A percentile compares a stretch with the other conserved stretches of the same genome.
These are phyloP conservation scores for Fusarium protoensiforme DNA, from an alignment of 2,329 filamentous ascomycete genomes.

Conservation along the genomic window DNA sequence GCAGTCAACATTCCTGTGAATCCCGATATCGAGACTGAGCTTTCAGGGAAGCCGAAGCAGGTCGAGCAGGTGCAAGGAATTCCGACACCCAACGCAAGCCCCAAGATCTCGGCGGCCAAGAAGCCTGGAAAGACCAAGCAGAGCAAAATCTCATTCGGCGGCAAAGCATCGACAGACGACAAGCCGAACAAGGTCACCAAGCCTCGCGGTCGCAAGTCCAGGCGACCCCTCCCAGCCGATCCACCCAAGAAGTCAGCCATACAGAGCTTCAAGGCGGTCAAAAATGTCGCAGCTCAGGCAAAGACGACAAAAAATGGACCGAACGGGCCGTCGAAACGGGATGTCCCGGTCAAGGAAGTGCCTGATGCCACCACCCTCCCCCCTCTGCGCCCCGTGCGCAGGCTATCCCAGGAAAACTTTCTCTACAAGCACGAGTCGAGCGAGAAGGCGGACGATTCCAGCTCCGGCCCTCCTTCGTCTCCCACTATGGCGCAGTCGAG, in stretches of 20 bases:
- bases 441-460: conserved; percentile 12
- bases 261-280: conserved; percentile 42
- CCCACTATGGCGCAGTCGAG: conserved; percentile 26
- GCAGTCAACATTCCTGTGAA: conserved; percentile 45
- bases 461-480: conserved; percentile 29
- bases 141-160: conserved; percentile 60
- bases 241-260: conserved; percentile 56
- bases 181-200: conserved; percentile 41
- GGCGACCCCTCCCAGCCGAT: conserved; percentile 50
- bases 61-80: conserved; percentile 61
- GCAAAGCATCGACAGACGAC: conserved; percentile 24
- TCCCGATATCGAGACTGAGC: conserved; percentile 32
- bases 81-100: conserved; percentile 68
- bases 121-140: conserved; percentile 59
- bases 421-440: conserved; percentile 25
- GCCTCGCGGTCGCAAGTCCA: conserved; percentile 48
- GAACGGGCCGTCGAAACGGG: conserved; percentile 3
- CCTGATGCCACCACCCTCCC: conserved; percentile 26
- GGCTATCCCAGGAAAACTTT: conserved; percentile 29
- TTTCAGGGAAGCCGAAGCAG: conserved; percentile 51
- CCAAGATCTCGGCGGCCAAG: conserved; percentile 58
- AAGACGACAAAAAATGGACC: conserved; percentile 33
- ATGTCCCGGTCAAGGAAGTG: neutral
- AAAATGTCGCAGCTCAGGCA: conserved; percentile 28
- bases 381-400: conserved; percentile 37